A percentile compares a stretch with the other conserved stretches of the same genome.
phyloP scores from a whole-genome alignment of 306 rosid genomes.

The Quercus glauca region DNA sequence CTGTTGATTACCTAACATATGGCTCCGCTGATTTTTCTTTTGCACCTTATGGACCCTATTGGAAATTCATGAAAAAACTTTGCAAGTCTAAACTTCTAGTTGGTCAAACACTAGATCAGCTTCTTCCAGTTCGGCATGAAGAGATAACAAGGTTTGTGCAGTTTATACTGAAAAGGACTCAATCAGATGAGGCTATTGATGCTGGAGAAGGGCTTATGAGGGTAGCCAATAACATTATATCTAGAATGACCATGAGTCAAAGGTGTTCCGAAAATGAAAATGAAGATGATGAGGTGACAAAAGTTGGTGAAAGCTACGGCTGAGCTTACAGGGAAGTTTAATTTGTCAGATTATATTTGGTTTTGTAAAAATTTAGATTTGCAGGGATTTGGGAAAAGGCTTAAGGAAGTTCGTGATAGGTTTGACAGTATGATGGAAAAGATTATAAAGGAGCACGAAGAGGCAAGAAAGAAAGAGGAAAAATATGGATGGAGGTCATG shows the following conservation, averaged over 20 bases:
- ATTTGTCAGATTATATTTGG: slow-evolving; percentile 56
- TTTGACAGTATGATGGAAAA: slow-evolving; percentile 58
- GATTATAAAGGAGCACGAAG: slow-evolving; percentile 43
- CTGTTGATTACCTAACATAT: slow-evolving; percentile 30
- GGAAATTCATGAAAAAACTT: slow-evolving; percentile 58
- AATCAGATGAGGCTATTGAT: slow-evolving; percentile 27
- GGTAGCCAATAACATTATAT: slow-evolving; percentile 36
- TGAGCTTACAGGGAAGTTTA: slow-evolving; percentile 42
- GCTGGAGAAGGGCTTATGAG: slow-evolving; percentile 38
- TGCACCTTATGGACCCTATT: slow-evolving; percentile 41
- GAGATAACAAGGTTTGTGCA: slow-evolving; percentile 36
- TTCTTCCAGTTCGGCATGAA: slow-evolving; percentile 39
- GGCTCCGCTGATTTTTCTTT: slow-evolving; percentile 39
- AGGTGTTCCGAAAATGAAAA: slow-evolving; percentile 28
- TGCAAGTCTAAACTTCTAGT: slow-evolving; percentile 65
- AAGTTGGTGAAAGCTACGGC: slow-evolving; percentile 36
- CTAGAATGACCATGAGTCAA: slow-evolving; percentile 44
- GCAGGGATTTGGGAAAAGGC: slow-evolving; percentile 41
- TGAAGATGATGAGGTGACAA: slow-evolving; percentile 33
- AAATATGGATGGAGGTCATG: slow-evolving; percentile 5
- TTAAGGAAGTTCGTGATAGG: slow-evolving; percentile 25
- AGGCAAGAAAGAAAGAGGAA: slow-evolving; percentile 17
- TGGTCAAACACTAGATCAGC: slow-evolving; percentile 31
- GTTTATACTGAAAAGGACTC: slow-evolving; percentile 21
- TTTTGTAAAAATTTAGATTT: slow-evolving; percentile 49